Percentiles rank a stretch among this genome's conserved stretches.
These are phyloP conservation scores for Aspergillus piperis DNA, from an alignment of 2,329 filamentous ascomycete species.

Conservation along the genomic window DNA sequence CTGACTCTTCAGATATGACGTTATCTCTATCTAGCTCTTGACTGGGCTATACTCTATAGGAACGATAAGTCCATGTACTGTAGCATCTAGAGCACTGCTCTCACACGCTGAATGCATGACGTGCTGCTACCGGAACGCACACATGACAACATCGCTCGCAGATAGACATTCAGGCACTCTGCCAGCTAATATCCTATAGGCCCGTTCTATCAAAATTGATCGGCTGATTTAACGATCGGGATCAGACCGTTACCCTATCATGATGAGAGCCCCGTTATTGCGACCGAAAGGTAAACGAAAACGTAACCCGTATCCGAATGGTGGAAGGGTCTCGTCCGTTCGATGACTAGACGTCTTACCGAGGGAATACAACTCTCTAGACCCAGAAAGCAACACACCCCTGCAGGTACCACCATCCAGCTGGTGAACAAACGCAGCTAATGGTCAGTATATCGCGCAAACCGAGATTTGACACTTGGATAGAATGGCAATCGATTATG, in stretches of 20 bases:
- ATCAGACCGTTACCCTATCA: background rate
- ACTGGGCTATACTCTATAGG: too few relatives aligned
- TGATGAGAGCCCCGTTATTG: background rate
- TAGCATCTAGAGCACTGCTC: background rate
- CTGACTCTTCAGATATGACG: too few relatives aligned
- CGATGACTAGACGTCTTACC: background rate
- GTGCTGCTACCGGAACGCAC: background rate
- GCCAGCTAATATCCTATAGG: background rate
- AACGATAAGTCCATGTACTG: background rate
- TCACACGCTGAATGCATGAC: background rate
- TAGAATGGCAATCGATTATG: background rate
- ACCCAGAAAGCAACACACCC: background rate
- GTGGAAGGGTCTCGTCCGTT: background rate
- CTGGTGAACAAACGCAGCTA: background rate
- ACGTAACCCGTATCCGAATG: background rate
- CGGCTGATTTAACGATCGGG: background rate
- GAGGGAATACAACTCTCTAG: background rate
- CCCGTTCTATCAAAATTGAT: background rate
- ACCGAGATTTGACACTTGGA: background rate
- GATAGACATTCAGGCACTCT: background rate
- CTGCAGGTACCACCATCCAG: background rate
- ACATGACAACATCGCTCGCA: background rate
- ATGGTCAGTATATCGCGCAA: background rate
- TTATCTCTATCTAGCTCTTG: too few relatives aligned
- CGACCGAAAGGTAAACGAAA: background rate